Evolutionary conservation across 2,329 filamentous ascomycete genomes (phyloP).

Genomic region (Metarhizium album): DNA sequence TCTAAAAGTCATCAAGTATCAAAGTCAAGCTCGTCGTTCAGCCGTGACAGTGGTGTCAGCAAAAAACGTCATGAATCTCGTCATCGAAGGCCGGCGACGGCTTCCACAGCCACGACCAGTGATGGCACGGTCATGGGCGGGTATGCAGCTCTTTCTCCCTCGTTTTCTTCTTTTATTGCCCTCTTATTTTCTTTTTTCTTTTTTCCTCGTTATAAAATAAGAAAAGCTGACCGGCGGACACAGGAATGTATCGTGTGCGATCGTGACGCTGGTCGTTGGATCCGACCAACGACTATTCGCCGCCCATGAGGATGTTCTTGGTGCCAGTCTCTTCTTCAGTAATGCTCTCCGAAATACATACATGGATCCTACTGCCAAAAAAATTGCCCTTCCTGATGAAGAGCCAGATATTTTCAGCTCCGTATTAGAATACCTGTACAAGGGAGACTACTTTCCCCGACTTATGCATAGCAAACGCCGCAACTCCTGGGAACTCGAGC

Average conservation of each 20-base stretch:
- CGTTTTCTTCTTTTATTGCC: not conserved
- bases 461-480: slow-evolving; percentile 72
- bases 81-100: slow-evolving; percentile 36
- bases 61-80: slow-evolving; percentile 43
- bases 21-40: slow-evolving; percentile 44
- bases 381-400: slow-evolving; percentile 72
- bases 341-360: slow-evolving; percentile 24
- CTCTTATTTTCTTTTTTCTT: no score
- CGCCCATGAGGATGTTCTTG: slow-evolving; percentile 78
- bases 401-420: slow-evolving; percentile 86
- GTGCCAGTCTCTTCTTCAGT: slow-evolving; percentile 65
- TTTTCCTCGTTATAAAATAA: not conserved
- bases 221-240: not conserved
- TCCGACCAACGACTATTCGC: slow-evolving; percentile 78
- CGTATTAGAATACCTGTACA: slow-evolving; percentile 84
- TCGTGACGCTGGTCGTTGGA: slow-evolving; percentile 75
- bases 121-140: slow-evolving; percentile 31
- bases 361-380: slow-evolving; percentile 39
- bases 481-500: slow-evolving; percentile 75
- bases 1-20: slow-evolving; percentile 39
- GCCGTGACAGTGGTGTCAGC: slow-evolving; percentile 41
- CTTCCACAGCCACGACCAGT: slow-evolving; percentile 26
- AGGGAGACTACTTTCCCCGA: slow-evolving; percentile 84
- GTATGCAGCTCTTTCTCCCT: slow-evolving; percentile 22
- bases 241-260: slow-evolving; percentile 42